Base-by-base conservation (phyloP, 2,329 filamentous ascomycete genomes). In the Stagonosporopsis cucurbitacearum region DNA sequence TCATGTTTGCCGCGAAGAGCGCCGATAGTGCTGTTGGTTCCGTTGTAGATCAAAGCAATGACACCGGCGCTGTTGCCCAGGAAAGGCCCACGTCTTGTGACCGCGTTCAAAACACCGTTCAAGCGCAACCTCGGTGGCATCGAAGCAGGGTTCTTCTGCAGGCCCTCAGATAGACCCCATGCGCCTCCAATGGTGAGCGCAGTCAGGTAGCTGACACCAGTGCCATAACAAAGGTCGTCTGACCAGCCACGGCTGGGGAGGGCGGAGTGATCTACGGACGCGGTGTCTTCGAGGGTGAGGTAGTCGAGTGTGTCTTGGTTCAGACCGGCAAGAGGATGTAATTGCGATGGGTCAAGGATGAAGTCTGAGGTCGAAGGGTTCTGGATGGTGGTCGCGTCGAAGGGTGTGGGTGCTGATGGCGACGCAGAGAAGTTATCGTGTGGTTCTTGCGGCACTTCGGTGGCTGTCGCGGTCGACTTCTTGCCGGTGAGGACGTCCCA, bases 171-270 rank as follows among this genome's bases (percentile, higher is more conserved):
- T 66, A 99, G 77, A 59, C 95, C 95, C 94, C 94, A 98, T 54
- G 86, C 88, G 65, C 95, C 95, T 76, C 95, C 95, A 64, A 96
- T 75, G 36, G 89, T 85, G 69, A 99, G 81, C 6, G 90, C 95
- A n/a, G 90, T 82, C 58, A 99, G 82, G 75, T 99, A 99, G 73
- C 92, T 96, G 60, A 94, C 88, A 68, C 95, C 95, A 20, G 95
- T 96, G 72, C 96, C 95, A 77, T 99, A 99, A 80, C 95, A 98
- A 57, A 99, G 86, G 77, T 99, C 95, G 75, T 99, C 95, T 58
- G 93, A 96, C 87, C 96, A 99, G 75, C 95, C 95, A 76, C 95
- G 89, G 53, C 93, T 97, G 39, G 96, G 95, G 50, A 99, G 85
- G 50, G 93, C 89, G 39, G 94, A 96, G 75, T 91, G 90, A 57